Evolutionary conservation across 108 stramenopile species (phyloP), one percentile per base, ranked within the genome.

Genomic region (Skeletonema marinoi): DNA sequence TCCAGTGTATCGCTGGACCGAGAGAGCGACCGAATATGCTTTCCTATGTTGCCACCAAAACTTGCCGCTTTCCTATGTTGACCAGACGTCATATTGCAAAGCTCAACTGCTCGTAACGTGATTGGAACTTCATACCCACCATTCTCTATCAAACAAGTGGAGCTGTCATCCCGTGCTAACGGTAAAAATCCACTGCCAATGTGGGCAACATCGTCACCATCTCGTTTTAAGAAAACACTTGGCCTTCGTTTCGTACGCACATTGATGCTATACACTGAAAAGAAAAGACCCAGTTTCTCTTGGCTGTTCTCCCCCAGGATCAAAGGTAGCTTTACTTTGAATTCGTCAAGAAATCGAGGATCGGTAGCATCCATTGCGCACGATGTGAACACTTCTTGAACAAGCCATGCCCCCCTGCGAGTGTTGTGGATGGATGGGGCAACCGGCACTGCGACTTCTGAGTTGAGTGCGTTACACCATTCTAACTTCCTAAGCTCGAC

Each of bases 281-380:
- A 93, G 32, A 93, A 70, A 6, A 90, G 51, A 14, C 74, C 84
- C 17, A 81, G 46, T 19, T 44, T 68, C 33, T 70, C 64, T 25
- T 78, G 59, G 10, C 30, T 70, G 10, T 78, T 68, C 32, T 66
- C 82, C 6, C 73, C 82, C 50, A 81, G 73, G 17, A 90, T 72
- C 41, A 96, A 75, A 17, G 95, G 95, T 4, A 96, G 77, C 75
- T 93, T 92, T 7, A 93, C 51, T 78, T 96, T 96, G 70, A 94
- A 90, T 68, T 96, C 95, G 35, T 93, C 92, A 33, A 96, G 66
- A 68, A 96, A 96, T 63, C 59, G 69, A 64, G 90, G 88, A 16
- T 89, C 73, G 4, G 58, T 29, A 19, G 83, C 71, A 66, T 84
- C 75, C 19, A 89, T 65, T 65, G 92, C 82, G 66, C 93, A 96